Evolutionary conservation across 176 grass and related monocot species (phyloP).

Genomic region (Eragrostis curvula): DNA sequence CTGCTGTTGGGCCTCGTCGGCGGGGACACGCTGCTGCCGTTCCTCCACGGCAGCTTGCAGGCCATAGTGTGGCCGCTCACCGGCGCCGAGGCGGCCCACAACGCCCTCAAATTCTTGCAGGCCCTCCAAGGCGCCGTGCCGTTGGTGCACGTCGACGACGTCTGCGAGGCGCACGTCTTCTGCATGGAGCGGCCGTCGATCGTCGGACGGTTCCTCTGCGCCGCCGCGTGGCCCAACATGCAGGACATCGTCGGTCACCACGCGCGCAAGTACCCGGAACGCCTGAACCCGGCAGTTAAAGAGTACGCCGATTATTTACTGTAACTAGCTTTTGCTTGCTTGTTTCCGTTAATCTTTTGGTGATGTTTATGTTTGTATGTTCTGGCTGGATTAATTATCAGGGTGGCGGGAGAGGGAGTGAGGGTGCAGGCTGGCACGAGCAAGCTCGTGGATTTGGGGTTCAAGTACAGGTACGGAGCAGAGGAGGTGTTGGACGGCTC

Average conservation of each 20-base stretch:
- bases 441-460: slow-evolving; percentile 53
- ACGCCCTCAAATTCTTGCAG: slow-evolving; percentile 37
- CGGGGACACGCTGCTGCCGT: slow-evolving; percentile 37
- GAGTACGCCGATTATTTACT: slow-evolving; percentile 37
- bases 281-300: slow-evolving; percentile 6
- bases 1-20: slow-evolving; percentile 52
- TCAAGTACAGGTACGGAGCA: slow-evolving; percentile 43
- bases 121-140: slow-evolving; percentile 40
- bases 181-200: slow-evolving; percentile 45
- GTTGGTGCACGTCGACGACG: slow-evolving; percentile 27
- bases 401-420: slow-evolving; percentile 22
- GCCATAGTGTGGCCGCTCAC: slow-evolving; percentile 38
- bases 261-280: background rate
- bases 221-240: slow-evolving; percentile 28
- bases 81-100: background rate
- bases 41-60: background rate
- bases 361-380: background rate
- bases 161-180: slow-evolving; percentile 33
- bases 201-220: slow-evolving; percentile 49
- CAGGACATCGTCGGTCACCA: slow-evolving; percentile 9
- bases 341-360: no score
- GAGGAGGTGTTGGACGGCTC: slow-evolving; percentile 37
- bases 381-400: background rate
- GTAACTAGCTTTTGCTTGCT: background rate
- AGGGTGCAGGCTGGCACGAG: slow-evolving; percentile 31